Conservation (phyloP, 331 rosid genomes). For the Quercus lobata region DNA sequence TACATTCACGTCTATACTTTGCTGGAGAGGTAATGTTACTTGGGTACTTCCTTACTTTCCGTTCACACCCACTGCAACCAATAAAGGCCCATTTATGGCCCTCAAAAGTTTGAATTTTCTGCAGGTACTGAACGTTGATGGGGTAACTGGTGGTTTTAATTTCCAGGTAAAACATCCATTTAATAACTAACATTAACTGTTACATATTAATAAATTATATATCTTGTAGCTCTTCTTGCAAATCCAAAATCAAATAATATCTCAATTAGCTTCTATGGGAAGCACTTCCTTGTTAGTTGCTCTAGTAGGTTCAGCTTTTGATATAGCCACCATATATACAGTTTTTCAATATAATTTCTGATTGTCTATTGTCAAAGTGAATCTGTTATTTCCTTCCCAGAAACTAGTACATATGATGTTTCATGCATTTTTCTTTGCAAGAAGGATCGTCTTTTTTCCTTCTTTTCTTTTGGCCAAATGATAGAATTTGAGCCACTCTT, state of each 20-base stretch:
- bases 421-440: neutral
- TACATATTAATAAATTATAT: neutral
- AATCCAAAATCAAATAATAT: neutral
- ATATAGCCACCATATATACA: conserved; percentile 2
- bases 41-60: neutral
- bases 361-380: neutral
- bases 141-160: conserved; percentile 94
- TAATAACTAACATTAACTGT: neutral
- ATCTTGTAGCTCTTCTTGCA: neutral
- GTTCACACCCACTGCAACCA: conserved; percentile 2
- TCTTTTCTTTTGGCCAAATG: neutral
- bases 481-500: neutral
- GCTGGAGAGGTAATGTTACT: conserved; percentile 81
- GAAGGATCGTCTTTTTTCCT: neutral
- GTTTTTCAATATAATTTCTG: conserved; percentile 1
- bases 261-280: neutral
- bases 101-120: conserved; percentile 16
- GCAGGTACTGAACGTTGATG: conserved; percentile 87
- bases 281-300: neutral
- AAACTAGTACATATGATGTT: neutral
- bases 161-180: conserved; percentile 61
- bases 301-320: neutral
- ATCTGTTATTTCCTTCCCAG: neutral
- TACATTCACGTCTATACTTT: conserved; percentile 61
- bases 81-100: conserved; percentile 4